Evolutionary conservation across 192 early-diverging fungal species (phyloP).

Genomic region (Geranomyces michiganensis): DNA sequence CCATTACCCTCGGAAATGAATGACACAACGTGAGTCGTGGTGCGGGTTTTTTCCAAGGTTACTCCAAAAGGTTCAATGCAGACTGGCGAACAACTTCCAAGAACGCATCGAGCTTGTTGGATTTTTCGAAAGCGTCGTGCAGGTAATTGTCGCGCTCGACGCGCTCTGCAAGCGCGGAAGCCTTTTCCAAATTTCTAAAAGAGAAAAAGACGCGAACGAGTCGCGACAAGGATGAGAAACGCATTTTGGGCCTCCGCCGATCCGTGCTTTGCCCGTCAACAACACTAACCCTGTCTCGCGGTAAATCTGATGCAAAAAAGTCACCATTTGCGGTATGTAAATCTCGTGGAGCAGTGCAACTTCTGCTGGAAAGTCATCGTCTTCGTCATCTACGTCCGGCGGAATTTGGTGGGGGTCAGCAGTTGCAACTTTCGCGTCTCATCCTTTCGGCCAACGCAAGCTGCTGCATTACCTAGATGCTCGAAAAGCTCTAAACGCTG

Average conservation of each 20-base stretch:
- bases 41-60: too few species aligned
- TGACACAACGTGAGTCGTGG: too few species aligned
- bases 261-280: too few species aligned
- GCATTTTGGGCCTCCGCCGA: too few species aligned
- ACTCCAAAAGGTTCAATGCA: background rate
- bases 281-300: slow-evolving; percentile 57
- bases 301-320: slow-evolving; percentile 70
- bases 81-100: slow-evolving; percentile 18
- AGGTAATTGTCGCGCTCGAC: slow-evolving; percentile 1
- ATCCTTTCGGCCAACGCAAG: too few species aligned
- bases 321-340: slow-evolving; percentile 65
- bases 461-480: background rate
- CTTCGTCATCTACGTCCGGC: slow-evolving; percentile 1
- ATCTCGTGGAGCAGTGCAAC: slow-evolving; percentile 34
- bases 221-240: too few species aligned
- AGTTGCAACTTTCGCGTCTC: too few species aligned
- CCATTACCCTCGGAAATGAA: too few species aligned
- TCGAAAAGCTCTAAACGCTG: background rate
- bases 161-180: background rate
- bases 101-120: slow-evolving; percentile 12
- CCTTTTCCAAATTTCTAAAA: slow-evolving; percentile 17
- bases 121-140: slow-evolving; percentile 1
- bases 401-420: too few species aligned
- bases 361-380: background rate
- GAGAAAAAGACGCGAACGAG: too few species aligned